Evolutionary conservation across 208 protist species (phyloP).

Genomic region (Phytomonas sp.): DNA sequence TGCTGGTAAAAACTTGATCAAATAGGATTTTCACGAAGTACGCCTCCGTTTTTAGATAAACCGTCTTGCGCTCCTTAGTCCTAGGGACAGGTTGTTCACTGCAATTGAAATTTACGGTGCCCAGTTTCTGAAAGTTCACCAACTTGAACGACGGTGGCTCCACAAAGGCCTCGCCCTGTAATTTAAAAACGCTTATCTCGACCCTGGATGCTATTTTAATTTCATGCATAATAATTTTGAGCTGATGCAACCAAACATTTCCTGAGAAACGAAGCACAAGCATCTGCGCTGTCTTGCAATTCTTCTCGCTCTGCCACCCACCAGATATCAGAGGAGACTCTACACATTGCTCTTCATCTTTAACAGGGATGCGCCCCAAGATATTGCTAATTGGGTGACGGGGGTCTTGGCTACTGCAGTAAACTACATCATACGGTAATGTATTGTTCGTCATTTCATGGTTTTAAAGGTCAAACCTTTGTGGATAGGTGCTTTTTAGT

Average conservation of each 20-base stretch:
- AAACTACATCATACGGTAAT: constrained; percentile 78
- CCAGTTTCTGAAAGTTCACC: constrained; percentile 68
- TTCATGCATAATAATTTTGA: constrained; percentile 81
- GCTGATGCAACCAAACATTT: constrained; percentile 74
- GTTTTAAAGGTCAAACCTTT: neutral
- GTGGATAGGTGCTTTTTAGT: neutral
- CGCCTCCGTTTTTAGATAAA: constrained; percentile 73
- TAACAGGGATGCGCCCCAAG: constrained; percentile 13
- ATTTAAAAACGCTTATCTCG: constrained; percentile 70
- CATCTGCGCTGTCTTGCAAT: constrained; percentile 67
- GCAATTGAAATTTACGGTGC: constrained; percentile 69
- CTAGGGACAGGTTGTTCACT: constrained; percentile 73
- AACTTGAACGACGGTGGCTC: constrained; percentile 56
- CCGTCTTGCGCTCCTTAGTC: constrained; percentile 85
- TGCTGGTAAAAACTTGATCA: constrained; percentile 55
- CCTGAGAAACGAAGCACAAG: constrained; percentile 82
- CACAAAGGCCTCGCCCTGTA: constrained; percentile 18
- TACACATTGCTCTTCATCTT: neutral
- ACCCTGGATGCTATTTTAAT: constrained; percentile 80
- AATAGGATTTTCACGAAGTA: constrained; percentile 88
- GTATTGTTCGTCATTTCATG: neutral
- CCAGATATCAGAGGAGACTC: constrained; percentile 7
- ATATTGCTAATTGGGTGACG: constrained; percentile 53
- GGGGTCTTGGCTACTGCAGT: constrained; percentile 71
- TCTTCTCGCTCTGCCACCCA: constrained; percentile 73